Evolutionary conservation across 2,329 filamentous ascomycete genomes (phyloP).

Genomic region (Colletotrichum echinochloae): DNA sequence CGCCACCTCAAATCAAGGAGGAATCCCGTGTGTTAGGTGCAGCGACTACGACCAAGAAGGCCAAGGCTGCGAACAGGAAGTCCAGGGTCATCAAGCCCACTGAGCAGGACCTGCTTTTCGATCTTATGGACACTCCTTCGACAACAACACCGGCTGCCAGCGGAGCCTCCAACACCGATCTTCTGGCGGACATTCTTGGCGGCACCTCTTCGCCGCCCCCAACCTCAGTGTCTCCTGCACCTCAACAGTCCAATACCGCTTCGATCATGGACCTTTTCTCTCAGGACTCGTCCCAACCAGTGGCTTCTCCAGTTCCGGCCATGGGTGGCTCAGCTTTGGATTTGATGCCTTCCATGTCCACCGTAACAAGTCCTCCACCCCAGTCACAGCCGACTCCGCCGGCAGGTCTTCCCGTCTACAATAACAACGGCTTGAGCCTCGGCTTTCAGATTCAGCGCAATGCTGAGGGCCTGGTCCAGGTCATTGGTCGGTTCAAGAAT

Average conservation of each 20-base stretch:
- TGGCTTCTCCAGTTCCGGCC: slow-evolving; percentile 51
- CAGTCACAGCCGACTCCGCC: slow-evolving; percentile 52
- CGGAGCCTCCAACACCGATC: slow-evolving; percentile 79
- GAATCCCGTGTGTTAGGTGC: slow-evolving; percentile 91
- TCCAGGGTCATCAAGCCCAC: slow-evolving; percentile 84
- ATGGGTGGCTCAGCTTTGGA: slow-evolving; percentile 55
- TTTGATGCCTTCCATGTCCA: slow-evolving; percentile 60
- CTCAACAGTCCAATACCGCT: slow-evolving; percentile 68
- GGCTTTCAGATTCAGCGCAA: slow-evolving; percentile 88
- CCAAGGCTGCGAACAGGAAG: slow-evolving; percentile 78
- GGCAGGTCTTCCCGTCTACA: slow-evolving; percentile 79
- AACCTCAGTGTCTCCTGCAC: slow-evolving; percentile 60
- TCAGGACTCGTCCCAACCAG: slow-evolving; percentile 45
- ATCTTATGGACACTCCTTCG: slow-evolving; percentile 85
- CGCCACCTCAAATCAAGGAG: slow-evolving; percentile 94
- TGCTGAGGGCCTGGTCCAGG: slow-evolving; percentile 81
- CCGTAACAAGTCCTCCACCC: slow-evolving; percentile 53
- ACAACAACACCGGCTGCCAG: slow-evolving; percentile 62
- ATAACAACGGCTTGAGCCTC: slow-evolving; percentile 85
- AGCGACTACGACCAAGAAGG: slow-evolving; percentile 70
- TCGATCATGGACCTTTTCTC: slow-evolving; percentile 93
- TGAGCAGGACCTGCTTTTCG: slow-evolving; percentile 90
- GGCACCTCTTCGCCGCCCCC: slow-evolving; percentile 68
- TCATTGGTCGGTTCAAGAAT: slow-evolving; percentile 87
- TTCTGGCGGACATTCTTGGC: slow-evolving; percentile 92